Evolutionary conservation across 1,139 yeast species (phyloP).

Genomic region (Pichia sp.): DNA sequence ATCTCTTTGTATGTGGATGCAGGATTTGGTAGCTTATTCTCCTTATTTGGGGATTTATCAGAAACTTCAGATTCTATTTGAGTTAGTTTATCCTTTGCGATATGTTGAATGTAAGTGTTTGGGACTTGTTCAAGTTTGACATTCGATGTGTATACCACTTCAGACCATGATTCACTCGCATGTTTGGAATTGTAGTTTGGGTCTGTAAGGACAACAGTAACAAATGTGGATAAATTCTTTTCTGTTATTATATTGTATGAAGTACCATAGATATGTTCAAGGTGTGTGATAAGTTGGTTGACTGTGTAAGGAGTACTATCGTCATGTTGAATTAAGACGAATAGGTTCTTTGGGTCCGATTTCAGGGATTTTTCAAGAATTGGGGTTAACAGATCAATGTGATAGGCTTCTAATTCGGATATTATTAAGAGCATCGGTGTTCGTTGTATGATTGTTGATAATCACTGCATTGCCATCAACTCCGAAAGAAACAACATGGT

Average conservation of each 20-base stretch:
- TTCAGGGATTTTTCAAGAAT: neutral
- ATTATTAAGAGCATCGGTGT: conserved; percentile 8
- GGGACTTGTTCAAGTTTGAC: conserved; percentile 1
- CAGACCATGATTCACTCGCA: conserved; percentile 10
- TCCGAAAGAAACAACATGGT: too few species aligned
- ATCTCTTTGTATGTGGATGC: conserved; percentile 1
- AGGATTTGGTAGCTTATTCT: conserved; percentile 6
- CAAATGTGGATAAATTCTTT: neutral
- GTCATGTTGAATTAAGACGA: conserved; percentile 1
- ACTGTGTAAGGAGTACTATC: neutral
- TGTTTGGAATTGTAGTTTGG: neutral
- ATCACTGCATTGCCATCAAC: too few species aligned
- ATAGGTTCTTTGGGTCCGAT: neutral
- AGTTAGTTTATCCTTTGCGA: neutral
- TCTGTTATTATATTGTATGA: conserved; percentile 1
- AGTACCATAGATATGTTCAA: conserved; percentile 5
- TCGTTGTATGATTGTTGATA: too few species aligned
- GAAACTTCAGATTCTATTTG: neutral
- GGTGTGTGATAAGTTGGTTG: conserved; percentile 5
- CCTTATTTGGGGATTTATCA: neutral
- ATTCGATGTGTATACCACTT: neutral
- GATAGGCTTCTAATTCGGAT: conserved; percentile 8
- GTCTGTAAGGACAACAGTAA: conserved; percentile 8
- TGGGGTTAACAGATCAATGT: neutral
- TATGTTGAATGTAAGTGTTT: conserved; percentile 1